Conservation (phyloP, 306 rosid genomes). For the Vigna unguiculata region DNA sequence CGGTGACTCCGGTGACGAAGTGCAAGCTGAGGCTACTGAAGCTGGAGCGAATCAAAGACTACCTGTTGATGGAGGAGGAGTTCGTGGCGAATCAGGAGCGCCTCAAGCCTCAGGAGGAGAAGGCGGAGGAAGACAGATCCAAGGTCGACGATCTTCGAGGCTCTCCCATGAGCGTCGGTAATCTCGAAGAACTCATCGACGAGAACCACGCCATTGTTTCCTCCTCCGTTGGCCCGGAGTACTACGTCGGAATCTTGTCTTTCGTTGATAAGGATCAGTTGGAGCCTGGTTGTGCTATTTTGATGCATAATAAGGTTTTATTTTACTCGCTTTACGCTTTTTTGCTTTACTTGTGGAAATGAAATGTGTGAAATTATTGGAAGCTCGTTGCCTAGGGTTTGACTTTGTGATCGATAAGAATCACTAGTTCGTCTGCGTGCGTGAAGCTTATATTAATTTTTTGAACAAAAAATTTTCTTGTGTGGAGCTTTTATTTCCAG, state of each 20-base stretch:
- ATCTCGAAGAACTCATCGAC: conserved; percentile 93
- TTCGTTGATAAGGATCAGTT: conserved; percentile 97
- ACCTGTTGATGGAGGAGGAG: conserved; percentile 94
- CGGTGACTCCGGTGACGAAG: conserved; percentile 84
- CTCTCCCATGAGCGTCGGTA: conserved; percentile 98
- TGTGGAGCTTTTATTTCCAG: neutral
- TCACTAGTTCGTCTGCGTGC: neutral
- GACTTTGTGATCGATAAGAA: neutral
- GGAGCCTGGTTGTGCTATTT: conserved; percentile 96
- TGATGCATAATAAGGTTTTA: conserved; percentile 93
- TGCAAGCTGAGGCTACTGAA: conserved; percentile 85
- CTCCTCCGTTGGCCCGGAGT: conserved; percentile 95
- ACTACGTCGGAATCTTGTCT: conserved; percentile 90
- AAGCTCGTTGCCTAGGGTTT: neutral
- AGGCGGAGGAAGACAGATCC: conserved; percentile 96
- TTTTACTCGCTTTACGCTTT: neutral
- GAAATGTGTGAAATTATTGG: conserved; percentile 3
- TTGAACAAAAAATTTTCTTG: neutral
- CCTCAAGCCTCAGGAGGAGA: conserved; percentile 95
- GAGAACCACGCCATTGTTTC: conserved; percentile 98
- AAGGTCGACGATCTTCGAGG: conserved; percentile 98
- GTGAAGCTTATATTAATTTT: neutral
- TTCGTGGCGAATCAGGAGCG: conserved; percentile 93
- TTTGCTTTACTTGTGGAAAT: neutral
- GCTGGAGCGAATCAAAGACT: conserved; percentile 91